Conservation (phyloP, 768 basidiomycete genomes). For the Mycena rosella region DNA sequence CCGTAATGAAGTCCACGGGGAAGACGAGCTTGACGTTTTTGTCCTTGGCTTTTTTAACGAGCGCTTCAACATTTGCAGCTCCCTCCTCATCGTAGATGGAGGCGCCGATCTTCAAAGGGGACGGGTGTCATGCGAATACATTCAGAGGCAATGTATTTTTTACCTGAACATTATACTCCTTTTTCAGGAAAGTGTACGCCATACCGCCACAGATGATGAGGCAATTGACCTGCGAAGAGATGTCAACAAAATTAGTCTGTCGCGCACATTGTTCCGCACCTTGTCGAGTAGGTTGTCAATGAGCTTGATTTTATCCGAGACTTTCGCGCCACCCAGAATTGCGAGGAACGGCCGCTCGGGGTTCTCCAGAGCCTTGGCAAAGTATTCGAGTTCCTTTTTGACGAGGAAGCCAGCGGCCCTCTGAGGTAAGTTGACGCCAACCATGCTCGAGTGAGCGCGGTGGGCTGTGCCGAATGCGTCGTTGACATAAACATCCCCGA, state of each 20-base stretch:
- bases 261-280: conserved; percentile 54
- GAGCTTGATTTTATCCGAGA: conserved; percentile 98
- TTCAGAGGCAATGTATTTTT: conserved; percentile 42
- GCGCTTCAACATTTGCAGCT: conserved; percentile 82
- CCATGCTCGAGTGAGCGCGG: conserved; percentile 99
- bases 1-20: conserved; percentile 94
- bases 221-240: conserved; percentile 80
- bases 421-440: conserved; percentile 92
- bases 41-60: conserved; percentile 92
- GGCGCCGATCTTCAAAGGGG: conserved; percentile 80
- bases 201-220: conserved; percentile 98
- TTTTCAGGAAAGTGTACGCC: conserved; percentile 99
- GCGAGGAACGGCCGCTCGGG: conserved; percentile 98
- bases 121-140: conserved; percentile 13
- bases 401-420: conserved; percentile 96
- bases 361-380: conserved; percentile 95
- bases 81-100: conserved; percentile 95
- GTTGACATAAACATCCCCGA: conserved; percentile 98
- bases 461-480: conserved; percentile 99
- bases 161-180: conserved; percentile 82
- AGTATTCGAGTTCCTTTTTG: conserved; percentile 99
- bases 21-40: conserved; percentile 96
- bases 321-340: conserved; percentile 98
- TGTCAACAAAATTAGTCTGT: neutral
- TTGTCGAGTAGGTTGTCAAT: conserved; percentile 99